Evolutionary conservation across 768 basidiomycete species (phyloP).

Genomic region (Boletus barrowsii): DNA sequence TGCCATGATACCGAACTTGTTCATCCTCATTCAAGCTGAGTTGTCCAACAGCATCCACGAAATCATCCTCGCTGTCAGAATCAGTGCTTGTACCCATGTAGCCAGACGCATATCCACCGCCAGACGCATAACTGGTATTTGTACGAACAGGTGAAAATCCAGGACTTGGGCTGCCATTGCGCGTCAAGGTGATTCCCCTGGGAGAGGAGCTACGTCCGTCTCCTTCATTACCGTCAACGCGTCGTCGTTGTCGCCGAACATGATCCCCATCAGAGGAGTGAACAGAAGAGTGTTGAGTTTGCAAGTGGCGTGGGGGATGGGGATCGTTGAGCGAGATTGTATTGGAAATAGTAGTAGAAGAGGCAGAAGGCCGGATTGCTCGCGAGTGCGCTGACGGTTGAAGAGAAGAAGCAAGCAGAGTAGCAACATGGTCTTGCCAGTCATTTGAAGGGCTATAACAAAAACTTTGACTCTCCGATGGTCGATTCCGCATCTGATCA

Average conservation of each 20-base stretch:
- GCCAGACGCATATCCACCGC: conserved; percentile 21
- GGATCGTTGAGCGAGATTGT: conserved; percentile 13
- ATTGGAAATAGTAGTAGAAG: not conserved
- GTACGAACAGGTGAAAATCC: conserved; percentile 15
- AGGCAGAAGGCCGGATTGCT: not conserved
- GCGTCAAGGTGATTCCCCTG: not conserved
- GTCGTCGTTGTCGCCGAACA: conserved; percentile 48
- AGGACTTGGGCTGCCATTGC: conserved; percentile 19
- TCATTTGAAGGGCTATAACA: conserved; percentile 69
- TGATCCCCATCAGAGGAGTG: conserved; percentile 27
- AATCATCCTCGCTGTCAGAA: conserved; percentile 40
- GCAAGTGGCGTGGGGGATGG: conserved; percentile 3
- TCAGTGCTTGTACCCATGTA: conserved; percentile 33
- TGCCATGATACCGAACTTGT: conserved; percentile 84
- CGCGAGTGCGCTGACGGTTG: conserved; percentile 6
- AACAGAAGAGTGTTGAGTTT: conserved; percentile 10
- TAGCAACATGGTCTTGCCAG: conserved; percentile 71
- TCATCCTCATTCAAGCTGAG: conserved; percentile 84
- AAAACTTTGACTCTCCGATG: not conserved
- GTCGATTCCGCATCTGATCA: not conserved
- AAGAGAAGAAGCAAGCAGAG: conserved; percentile 22
- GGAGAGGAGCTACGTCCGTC: conserved; percentile 8
- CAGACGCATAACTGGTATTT: conserved; percentile 11
- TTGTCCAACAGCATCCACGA: conserved; percentile 77
- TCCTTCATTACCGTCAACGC: conserved; percentile 32